Evolutionary conservation across 257 asterid species (phyloP), one percentile per base, ranked within the genome.

Genomic region (Primulina tabacum): DNA sequence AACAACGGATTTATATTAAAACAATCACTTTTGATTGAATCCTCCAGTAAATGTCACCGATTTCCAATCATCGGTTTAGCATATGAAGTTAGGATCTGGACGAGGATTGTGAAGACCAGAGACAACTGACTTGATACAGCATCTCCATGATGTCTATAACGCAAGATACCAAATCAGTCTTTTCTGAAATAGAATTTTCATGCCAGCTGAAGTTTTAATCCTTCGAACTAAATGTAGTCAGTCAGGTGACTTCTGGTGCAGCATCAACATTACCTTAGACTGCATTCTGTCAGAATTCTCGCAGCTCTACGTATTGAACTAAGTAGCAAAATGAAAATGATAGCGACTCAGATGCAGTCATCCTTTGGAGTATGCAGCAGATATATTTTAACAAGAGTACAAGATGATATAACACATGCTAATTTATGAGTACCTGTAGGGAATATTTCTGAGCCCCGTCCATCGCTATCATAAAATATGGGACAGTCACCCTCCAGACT

Each of bases 401-500:
- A 55, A 57, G 62, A 75, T 24, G 18, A 56, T 50, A 73, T 58
- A 40, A 53, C 29, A 35, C 10, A 33, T 10, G 52, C 63, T 55
- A 83, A 76, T 76, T 43, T 30, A 65, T 71, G 32, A 71, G 35
- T 80, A 93, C 99, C 99, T 75, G 96, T 90, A 55, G 99, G 99
- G 75, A 74, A 87, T 69, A 93, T 77, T 70, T 90, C 89, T 14
- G 85, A 78, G 80, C 97, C 97, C 73, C 99, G 92, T 35, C 99
- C 99, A 76, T 93, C 95, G n/a, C 43, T 29, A 77, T 89, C 96
- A 67, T 76, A 90, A 80, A 93, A 89, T 80, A 93, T 76, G 43
- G 99, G 99, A 68, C 86, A 78, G 50, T 82, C 97, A 71, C 97
- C 92, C 83, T 93, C 99, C 73, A 90, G 73, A 69, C 90, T 83